Evolutionary conservation across 805 yeast species (phyloP).

Genomic region (Wickerhamomyces ciferrii): DNA sequence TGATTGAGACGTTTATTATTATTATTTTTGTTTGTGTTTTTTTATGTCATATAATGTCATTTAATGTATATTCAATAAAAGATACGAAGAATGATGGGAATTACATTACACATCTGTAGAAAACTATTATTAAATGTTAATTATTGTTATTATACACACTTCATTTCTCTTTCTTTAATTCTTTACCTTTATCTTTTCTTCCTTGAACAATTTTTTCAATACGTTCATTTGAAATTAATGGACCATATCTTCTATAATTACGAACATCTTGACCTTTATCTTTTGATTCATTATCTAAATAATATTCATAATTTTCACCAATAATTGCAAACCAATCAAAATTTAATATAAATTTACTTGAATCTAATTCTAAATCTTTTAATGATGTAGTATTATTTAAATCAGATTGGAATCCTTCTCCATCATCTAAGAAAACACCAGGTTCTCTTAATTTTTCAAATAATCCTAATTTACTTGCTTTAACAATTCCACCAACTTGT

Average conservation of each 20-base stretch:
- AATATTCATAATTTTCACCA: slow-evolving; percentile 42
- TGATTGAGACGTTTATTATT: no score
- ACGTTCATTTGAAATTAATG: slow-evolving; percentile 41
- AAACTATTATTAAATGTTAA: neutral
- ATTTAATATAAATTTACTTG: slow-evolving; percentile 45
- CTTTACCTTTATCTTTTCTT: neutral
- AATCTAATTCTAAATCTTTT: slow-evolving; percentile 31
- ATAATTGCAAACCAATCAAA: slow-evolving; percentile 50
- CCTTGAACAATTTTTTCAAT: slow-evolving; percentile 26
- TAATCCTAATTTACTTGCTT: slow-evolving; percentile 71
- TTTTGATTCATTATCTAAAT: slow-evolving; percentile 26
- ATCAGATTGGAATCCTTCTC: slow-evolving; percentile 76
- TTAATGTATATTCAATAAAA: no score
- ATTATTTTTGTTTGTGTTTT: no score
- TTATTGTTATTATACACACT: neutral
- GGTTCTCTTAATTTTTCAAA: slow-evolving; percentile 51
- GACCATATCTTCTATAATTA: slow-evolving; percentile 64
- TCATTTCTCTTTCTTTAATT: neutral
- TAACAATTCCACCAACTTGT: slow-evolving; percentile 67
- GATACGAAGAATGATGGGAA: no score
- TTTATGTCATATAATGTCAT: no score
- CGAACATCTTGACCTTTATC: slow-evolving; percentile 42
- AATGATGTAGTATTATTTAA: slow-evolving; percentile 31
- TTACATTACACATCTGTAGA: no score
- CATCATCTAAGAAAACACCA: slow-evolving; percentile 60